Evolutionary conservation across 2,329 filamentous ascomycete species (phyloP), one percentile per base, ranked within the genome.

Genomic region (Phaeophleospora eucalypticola): DNA sequence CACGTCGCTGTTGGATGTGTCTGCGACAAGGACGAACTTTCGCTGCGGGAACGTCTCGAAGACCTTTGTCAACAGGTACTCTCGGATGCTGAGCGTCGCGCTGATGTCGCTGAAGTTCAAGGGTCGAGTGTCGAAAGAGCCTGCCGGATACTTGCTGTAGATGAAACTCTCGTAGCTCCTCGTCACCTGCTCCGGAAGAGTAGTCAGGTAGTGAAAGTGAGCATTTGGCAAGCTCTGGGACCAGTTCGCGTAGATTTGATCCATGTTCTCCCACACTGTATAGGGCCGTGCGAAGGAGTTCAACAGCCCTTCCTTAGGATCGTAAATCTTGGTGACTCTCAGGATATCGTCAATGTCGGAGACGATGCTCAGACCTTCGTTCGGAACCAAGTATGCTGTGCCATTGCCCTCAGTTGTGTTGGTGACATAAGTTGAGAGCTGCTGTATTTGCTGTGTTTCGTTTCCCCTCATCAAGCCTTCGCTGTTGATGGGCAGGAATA

Each of bases 201-300:
- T 90, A 0, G 86, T 90, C 16, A 90, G 74, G 68, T 90, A 90
- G 68, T 89, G 86, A 71, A 89, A 90, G 64, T 89, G 86, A 52
- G 83, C 74, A 59, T 87, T 77, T 0, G 80, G 77, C 12, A 87
- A 72, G 17, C 74, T 79, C n/a, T 69, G 68, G 1, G 78, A 82
- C 85, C 86, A 89, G 60, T 88, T 87, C 54, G 82, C 79, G 64
- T 88, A 90, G 55, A 89, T 83, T 2, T 82, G 75, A 0, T 86
- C 86, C 87, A 90, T 90, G 67, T 89, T 84, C 73, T 84, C 74
- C 86, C 86, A 90, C 0, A 79, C 74, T 0, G 74, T 77, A 63
- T 87, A 90, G 0, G 83, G 74, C 3, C 80, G 77, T 0, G 86
- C 86, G 59, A 90, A 89, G 0, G 84, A 83, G 68, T 90, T 90